Evolutionary conservation across 768 basidiomycete species (phyloP).

Genomic region (Suillus tomentosus): DNA sequence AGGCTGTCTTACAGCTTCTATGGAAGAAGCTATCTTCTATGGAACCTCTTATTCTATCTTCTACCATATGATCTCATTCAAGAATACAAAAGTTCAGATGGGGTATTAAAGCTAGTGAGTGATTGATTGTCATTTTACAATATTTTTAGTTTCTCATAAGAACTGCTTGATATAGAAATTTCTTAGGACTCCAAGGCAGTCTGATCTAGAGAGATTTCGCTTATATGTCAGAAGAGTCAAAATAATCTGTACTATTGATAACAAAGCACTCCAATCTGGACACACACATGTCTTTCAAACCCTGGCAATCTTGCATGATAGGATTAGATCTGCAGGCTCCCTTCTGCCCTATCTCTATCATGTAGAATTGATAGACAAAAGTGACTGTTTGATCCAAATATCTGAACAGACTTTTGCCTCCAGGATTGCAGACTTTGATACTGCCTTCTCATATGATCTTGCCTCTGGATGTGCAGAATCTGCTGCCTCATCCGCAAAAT

Average conservation of each 20-base stretch:
- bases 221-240: no score
- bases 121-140: no score
- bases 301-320: neutral
- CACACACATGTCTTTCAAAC: neutral
- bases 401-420: neutral
- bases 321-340: neutral
- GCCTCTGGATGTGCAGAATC: neutral
- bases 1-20: no score
- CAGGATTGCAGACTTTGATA: neutral
- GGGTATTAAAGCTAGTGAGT: no score
- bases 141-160: no score
- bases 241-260: neutral
- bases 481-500: neutral
- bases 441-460: neutral
- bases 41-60: no score
- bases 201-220: no score
- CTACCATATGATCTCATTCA: no score
- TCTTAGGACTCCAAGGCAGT: no score
- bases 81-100: no score
- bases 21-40: no score
- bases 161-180: no score
- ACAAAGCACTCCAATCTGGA: accelerated
- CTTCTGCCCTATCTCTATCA: neutral
- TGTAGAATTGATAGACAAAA: neutral
- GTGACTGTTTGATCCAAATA: neutral